Evolutionary conservation across 495 filamentous ascomycete species (phyloP), one percentile per base, ranked within the genome.

Genomic region (Penicillium simplicissimum): DNA sequence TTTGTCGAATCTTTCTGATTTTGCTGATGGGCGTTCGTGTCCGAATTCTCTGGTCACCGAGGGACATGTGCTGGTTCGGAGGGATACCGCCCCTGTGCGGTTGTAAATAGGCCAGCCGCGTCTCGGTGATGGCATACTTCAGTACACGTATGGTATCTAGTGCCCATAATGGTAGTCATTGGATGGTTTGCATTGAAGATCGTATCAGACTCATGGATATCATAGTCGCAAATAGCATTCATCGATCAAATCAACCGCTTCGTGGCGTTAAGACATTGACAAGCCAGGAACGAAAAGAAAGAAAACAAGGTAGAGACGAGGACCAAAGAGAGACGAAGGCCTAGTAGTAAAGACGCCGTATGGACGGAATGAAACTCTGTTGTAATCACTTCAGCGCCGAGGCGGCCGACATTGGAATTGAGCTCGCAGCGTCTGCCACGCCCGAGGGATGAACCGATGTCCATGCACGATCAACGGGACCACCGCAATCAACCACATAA

Each of bases 1-100:
- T 9, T 55, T 89, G 54, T 52, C 67, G 21, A 90, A 90, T 62
- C 59, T 88, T 4, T 67, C 67, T 25, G 74, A 74, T 54, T 74
- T 71, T 55, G 57, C 57, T 8, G 45, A 40, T 21, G 64, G 56
- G 31, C 62, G 67, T 15, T 60, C 68, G 1, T 76, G 76, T 63
- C 56, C 61, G 36, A 76, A 76, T 56, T 73, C 74, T 1, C 57
- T 78, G 56, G 71, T 76, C 8, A 62, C 68, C 2, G 73, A 73
- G 62, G 74, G 74, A 3, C 71, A 76, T 72, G 57, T 74, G 15
- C 38, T 73, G 17, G 74, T 70, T 9, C 53, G 55, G 2, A 52
- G 28, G 55, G 67, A 70, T 43, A 71, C 67, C 40, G 73, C 73
- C 43, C 76, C 76, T 25, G 76, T 78, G 23, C 60, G 76, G 21